phyloP scores from a whole-genome alignment of 2,329 filamentous ascomycete species.

The Exophiala sp. region DNA sequence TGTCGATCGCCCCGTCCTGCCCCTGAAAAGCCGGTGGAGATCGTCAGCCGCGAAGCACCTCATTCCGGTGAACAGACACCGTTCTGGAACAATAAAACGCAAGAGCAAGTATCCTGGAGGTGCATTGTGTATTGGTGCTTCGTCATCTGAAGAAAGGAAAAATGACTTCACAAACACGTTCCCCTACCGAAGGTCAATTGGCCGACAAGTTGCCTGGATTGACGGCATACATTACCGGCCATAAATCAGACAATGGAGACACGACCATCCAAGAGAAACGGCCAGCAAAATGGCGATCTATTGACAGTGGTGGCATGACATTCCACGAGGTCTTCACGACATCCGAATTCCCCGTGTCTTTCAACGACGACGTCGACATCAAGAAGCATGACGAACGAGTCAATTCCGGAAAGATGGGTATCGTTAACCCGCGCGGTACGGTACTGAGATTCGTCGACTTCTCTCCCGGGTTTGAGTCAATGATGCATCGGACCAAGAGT shows the following conservation, averaged over 20 bases:
- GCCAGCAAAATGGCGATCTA: conserved; percentile 11
- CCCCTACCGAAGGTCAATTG: conserved; percentile 11
- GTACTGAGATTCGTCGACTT: conserved; percentile 42
- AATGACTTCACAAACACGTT: conserved; percentile 10
- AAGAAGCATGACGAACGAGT: conserved; percentile 7
- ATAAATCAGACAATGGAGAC: conserved; percentile 4
- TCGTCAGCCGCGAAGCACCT: too few species aligned
- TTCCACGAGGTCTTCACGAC: conserved; percentile 8
- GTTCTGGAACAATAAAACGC: neutral
- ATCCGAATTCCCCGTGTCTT: conserved; percentile 13
- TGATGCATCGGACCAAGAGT: conserved; percentile 54
- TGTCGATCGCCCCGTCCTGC: neutral
- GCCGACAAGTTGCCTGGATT: conserved; percentile 10
- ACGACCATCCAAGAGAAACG: conserved; percentile 13
- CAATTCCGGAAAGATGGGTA: conserved; percentile 4
- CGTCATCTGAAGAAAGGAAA: neutral
- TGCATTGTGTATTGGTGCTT: neutral
- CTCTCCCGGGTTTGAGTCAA: conserved; percentile 38
- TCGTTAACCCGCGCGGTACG: conserved; percentile 12
- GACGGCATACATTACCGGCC: conserved; percentile 13
- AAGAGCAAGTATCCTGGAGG: neutral
- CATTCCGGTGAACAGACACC: too few species aligned
- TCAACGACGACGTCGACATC: conserved; percentile 14
- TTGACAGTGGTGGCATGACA: conserved; percentile 13
- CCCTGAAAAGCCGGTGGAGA: too few species aligned